Base-by-base conservation (phyloP, 306 rosid species). In the Echinosophora koreensis region DNA sequence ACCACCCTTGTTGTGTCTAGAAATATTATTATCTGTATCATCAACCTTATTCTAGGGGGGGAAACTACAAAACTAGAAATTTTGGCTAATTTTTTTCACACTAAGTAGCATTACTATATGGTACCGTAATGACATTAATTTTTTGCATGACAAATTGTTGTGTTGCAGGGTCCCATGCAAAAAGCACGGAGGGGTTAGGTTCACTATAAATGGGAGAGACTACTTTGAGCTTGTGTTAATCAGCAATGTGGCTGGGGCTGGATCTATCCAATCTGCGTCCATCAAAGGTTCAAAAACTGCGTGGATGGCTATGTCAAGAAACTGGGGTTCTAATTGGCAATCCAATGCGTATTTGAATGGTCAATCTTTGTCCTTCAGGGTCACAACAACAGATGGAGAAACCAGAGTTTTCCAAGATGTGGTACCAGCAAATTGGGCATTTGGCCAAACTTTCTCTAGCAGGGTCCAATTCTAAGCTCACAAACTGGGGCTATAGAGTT, bases 261-360 rank as follows among this genome's bases (percentile, higher is more conserved):
- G 98, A 18, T 84, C 64, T 44, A 77, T 93, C 44, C 37, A 83
- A 66, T 87, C 96, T 9, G 93, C 84, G 44, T 88, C 77, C 28
- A 86, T 90, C 8, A 88, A 89, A 80, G 97, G 97, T 18, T 85
- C 94, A 0, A 84, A 82, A 37, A 79, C 81, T 15, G 77, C n/a
- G 0, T 93, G 98, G 98, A 79, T 86, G 87, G n/a, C 89, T 3
- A 89, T 93, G 98, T 90, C 97, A 42, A 86, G 94, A 74, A 93
- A 93, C 10, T 93, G 97, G 98, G 98, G 97, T 46, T 80, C 93
- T 32, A 93, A 93, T 63, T 93, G 98, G 98, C 97, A 93, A 79
- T 93, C 98, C 50, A 93, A 93, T 73, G 75, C 94, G 0, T 90
- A 89, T 73, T 86, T 93, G 70, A 88, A 89, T 68, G 91, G 88